phyloP scores from a whole-genome alignment of 352 stramenopile species.

The Lagenidium sp. region DNA sequence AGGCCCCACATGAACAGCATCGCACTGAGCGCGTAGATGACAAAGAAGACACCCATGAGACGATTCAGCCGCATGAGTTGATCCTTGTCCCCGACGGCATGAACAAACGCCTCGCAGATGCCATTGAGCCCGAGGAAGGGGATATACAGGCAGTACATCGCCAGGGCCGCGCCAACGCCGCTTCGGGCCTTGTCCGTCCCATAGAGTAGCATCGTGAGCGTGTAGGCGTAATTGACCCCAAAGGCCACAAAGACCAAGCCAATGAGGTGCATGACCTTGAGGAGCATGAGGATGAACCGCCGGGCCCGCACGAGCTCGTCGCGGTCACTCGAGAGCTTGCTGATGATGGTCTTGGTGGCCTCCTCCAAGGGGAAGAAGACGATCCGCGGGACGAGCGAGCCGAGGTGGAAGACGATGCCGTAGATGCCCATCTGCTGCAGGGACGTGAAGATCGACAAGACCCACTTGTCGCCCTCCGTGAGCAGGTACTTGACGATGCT shows the following conservation, averaged over 20 bases:
- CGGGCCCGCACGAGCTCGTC: slow-evolving; percentile 20
- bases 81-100: slow-evolving; percentile 66
- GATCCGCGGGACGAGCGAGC: slow-evolving; percentile 92
- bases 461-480: slow-evolving; percentile 95
- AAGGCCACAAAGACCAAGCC: slow-evolving; percentile 83
- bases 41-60: slow-evolving; percentile 73
- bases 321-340: slow-evolving; percentile 66
- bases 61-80: slow-evolving; percentile 79
- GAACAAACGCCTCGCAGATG: slow-evolving; percentile 95
- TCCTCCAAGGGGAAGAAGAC: slow-evolving; percentile 97
- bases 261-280: slow-evolving; percentile 81
- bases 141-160: slow-evolving; percentile 92
- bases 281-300: slow-evolving; percentile 54
- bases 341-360: slow-evolving; percentile 92
- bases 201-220: slow-evolving; percentile 73
- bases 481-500: slow-evolving; percentile 96
- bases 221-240: slow-evolving; percentile 71
- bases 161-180: slow-evolving; percentile 44
- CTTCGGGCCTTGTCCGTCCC: slow-evolving; percentile 54
- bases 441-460: slow-evolving; percentile 85
- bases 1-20: slow-evolving; percentile 58
- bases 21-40: slow-evolving; percentile 51
- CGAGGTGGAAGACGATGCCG: slow-evolving; percentile 93
- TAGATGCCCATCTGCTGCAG: slow-evolving; percentile 95
- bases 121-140: slow-evolving; percentile 94